Base-by-base conservation (phyloP, 2,329 filamentous ascomycete genomes). In the Ascochyta koolunga region DNA sequence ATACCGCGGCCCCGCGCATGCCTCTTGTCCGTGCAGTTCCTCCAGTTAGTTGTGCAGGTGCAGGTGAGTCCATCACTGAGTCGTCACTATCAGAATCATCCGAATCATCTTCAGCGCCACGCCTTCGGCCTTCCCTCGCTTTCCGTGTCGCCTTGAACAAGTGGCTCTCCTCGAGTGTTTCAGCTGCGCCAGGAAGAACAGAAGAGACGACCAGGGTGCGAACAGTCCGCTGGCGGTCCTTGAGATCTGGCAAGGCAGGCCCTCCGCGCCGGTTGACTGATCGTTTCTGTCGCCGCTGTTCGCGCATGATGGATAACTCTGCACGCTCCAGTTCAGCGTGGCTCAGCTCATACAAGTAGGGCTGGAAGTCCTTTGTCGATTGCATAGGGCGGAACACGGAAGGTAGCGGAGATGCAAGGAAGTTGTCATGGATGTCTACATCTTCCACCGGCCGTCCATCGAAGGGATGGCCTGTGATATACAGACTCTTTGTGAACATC, bases 71-170 rank as follows among this genome's bases (percentile, higher is more conserved):
- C 16, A 89, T 86, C 1, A 83, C 86, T 0, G 91, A 96, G 54
- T 96, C 91, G 51, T 97, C 93, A 70, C 91, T 96, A 24, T 96
- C 92, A 42, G 93, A 91, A 1, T 95, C 93, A 49, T 97, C 93
- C 0, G 91, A 96, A 50, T 95, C 90, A 53, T 90, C 89, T 60
- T 87, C 85, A 74, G 58, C 82, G 79, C 25, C 84, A 70, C 65
- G 87, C 18, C 88, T 83, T 46, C 89, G 86, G 45, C 78, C 69
- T 47, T 76, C 75, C 42, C 71, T 66, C 19, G 72, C 71, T 59
- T 77, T 76, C 19, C 78, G 75, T 29, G 78, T 74, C 7, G 77
- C 70, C 78, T 96, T 96, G 79, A 89, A 96, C 5, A 98, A 82
- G 38, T 91, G 86, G 67, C 90, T 96, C 38, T 95, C 90, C 58